Evolutionary conservation across 108 stramenopile genomes (phyloP).

Genomic region (Skeletonema marinoi): DNA sequence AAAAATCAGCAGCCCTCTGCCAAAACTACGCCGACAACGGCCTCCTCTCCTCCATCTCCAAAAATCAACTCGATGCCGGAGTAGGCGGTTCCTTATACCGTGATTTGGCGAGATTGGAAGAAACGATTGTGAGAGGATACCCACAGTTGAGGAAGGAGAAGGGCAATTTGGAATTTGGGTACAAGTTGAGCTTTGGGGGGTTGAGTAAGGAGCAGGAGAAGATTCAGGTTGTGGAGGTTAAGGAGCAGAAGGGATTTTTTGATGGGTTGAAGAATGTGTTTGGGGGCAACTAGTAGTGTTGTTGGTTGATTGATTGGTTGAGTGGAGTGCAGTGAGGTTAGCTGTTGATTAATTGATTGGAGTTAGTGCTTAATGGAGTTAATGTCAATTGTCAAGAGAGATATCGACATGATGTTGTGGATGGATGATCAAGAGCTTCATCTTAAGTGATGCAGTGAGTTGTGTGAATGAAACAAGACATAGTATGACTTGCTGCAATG

Average conservation of each 20-base stretch:
- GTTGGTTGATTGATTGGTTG: no score
- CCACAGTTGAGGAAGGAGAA: constrained; percentile 75
- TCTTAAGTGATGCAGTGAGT: background rate
- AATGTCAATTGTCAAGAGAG: no score
- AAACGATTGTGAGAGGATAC: constrained; percentile 73
- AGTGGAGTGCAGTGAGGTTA: no score
- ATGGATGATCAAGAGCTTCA: background rate
- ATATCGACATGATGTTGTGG: background rate
- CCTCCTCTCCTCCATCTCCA: constrained; percentile 68
- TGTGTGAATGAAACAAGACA: background rate
- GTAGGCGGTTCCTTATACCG: constrained; percentile 68
- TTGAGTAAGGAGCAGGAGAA: constrained; percentile 72
- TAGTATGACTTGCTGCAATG: background rate
- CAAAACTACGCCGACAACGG: constrained; percentile 60
- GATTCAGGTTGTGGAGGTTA: constrained; percentile 66
- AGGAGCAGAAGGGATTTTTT: constrained; percentile 72
- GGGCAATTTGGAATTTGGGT: constrained; percentile 78
- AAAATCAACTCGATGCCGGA: constrained; percentile 85
- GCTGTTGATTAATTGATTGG: no score
- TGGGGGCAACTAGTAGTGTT: constrained; percentile 37
- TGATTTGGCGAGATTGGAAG: constrained; percentile 60
- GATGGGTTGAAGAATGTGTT: constrained; percentile 74
- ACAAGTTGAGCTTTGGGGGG: constrained; percentile 72
- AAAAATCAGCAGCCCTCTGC: constrained; percentile 73
- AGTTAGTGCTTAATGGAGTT: no score